These are phyloP conservation scores for Macrolepiota dolichaula DNA, from an alignment of 768 basidiomycete genomes.

Conservation along the genomic window DNA sequence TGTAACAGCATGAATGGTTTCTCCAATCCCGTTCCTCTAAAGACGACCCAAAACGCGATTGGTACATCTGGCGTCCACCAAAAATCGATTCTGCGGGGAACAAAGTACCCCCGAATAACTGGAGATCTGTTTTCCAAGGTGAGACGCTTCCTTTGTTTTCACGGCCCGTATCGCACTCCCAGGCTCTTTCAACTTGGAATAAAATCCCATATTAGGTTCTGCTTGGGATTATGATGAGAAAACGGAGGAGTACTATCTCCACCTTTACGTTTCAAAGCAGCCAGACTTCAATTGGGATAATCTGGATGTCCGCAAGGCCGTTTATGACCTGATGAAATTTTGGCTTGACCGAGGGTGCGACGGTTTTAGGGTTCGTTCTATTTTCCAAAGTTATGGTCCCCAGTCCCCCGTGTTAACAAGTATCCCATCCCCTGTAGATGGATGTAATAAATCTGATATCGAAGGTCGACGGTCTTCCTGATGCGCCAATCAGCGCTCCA, in stretches of 20 bases:
- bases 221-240: slow-evolving; percentile 68
- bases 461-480: slow-evolving; percentile 60
- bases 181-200: background rate
- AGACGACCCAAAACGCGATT: slow-evolving; percentile 61
- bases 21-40: slow-evolving; percentile 47
- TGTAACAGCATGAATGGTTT: slow-evolving; percentile 68
- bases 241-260: slow-evolving; percentile 71
- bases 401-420: background rate
- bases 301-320: slow-evolving; percentile 50
- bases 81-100: slow-evolving; percentile 48
- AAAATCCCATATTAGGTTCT: slow-evolving; percentile 37
- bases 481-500: slow-evolving; percentile 56
- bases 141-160: slow-evolving; percentile 4
- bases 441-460: slow-evolving; percentile 70
- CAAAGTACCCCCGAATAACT: slow-evolving; percentile 68
- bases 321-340: slow-evolving; percentile 65
- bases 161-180: background rate
- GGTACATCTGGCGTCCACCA: slow-evolving; percentile 75
- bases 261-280: slow-evolving; percentile 63
- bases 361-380: slow-evolving; percentile 60
- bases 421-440: slow-evolving; percentile 37
- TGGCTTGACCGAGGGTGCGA: slow-evolving; percentile 76
- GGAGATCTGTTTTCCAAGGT: slow-evolving; percentile 68
- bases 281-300: slow-evolving; percentile 82
- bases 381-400: background rate